Evolutionary conservation across 495 filamentous ascomycete species (phyloP).

Genomic region (Sabuloglossum arenarium): DNA sequence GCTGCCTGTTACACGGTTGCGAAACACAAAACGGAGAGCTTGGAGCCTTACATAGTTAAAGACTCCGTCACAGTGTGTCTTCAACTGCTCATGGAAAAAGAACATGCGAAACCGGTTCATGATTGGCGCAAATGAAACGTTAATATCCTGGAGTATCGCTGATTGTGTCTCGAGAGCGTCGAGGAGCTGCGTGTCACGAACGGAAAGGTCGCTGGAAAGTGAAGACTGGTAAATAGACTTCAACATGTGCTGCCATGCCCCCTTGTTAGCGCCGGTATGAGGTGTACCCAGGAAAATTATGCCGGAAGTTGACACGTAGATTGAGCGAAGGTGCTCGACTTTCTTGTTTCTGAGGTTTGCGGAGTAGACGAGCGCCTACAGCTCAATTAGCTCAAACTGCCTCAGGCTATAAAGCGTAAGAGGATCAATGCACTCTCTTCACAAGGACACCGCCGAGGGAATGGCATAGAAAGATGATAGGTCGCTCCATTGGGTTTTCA

Average conservation of each 20-base stretch:
- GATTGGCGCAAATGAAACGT: conserved; percentile 52
- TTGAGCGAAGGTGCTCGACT: conserved; percentile 54
- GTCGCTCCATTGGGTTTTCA: conserved; percentile 31
- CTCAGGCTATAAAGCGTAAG: not conserved
- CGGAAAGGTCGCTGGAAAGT: conserved; percentile 42
- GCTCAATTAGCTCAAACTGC: not conserved
- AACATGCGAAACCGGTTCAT: conserved; percentile 51
- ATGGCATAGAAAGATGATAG: conserved; percentile 79
- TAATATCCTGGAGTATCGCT: conserved; percentile 69
- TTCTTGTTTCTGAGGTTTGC: conserved; percentile 40
- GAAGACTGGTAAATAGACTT: conserved; percentile 56
- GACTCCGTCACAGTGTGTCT: conserved; percentile 41
- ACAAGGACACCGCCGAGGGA: conserved; percentile 65
- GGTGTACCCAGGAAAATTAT: conserved; percentile 81
- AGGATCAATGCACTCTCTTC: conserved; percentile 30
- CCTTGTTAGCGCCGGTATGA: conserved; percentile 56
- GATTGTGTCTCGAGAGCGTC: conserved; percentile 56
- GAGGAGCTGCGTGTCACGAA: conserved; percentile 50
- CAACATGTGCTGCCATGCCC: conserved; percentile 53
- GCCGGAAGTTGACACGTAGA: conserved; percentile 67
- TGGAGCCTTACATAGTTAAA: conserved; percentile 24
- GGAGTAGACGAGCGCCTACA: conserved; percentile 36
- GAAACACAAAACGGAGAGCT: too few relatives aligned
- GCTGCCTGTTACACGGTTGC: not conserved
- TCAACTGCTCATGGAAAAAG: conserved; percentile 49